Conservation (phyloP, 108 stramenopile genomes). For the Fragilariopsis cylindrus region DNA sequence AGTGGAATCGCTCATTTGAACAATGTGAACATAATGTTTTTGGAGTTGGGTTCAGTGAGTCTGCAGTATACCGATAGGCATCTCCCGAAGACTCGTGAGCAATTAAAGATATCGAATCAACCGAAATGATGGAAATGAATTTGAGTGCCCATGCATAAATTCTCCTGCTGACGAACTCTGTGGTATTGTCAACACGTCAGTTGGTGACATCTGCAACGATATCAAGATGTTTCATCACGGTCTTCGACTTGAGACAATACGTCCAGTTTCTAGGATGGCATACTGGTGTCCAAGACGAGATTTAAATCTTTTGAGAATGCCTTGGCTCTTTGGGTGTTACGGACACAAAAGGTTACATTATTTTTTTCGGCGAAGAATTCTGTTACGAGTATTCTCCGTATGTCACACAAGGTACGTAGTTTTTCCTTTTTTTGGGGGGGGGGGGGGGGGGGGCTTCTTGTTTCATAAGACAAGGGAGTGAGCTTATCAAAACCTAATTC, state of each 20-base stretch:
- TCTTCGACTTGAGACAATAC: slow-evolving; percentile 6
- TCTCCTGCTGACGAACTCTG: slow-evolving; percentile 4
- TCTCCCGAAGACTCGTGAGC: slow-evolving; percentile 47
- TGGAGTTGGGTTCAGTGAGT: slow-evolving; percentile 60
- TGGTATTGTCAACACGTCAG: neutral
- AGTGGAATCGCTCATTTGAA: neutral
- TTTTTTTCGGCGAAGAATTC: slow-evolving; percentile 66
- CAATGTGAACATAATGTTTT: slow-evolving; percentile 41
- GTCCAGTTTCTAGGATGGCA: neutral
- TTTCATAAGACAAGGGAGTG: neutral
- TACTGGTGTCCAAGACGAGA: slow-evolving; percentile 29
- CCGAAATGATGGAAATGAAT: slow-evolving; percentile 15
- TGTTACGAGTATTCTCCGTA: slow-evolving; percentile 53
- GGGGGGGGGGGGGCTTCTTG: neutral
- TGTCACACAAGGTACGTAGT: slow-evolving; percentile 37
- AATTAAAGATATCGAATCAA: slow-evolving; percentile 31
- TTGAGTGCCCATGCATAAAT: slow-evolving; percentile 33
- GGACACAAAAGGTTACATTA: slow-evolving; percentile 42
- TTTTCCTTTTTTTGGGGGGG: neutral
- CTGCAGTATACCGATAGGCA: slow-evolving; percentile 44
- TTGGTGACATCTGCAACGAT: slow-evolving; percentile 21
- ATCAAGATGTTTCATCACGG: slow-evolving; percentile 7
- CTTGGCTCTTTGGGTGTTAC: slow-evolving; percentile 39
- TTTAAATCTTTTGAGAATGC: neutral
- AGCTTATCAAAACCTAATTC: neutral